Conservation (phyloP, 768 basidiomycete species). For the Cystofilobasidium ferigula region DNA sequence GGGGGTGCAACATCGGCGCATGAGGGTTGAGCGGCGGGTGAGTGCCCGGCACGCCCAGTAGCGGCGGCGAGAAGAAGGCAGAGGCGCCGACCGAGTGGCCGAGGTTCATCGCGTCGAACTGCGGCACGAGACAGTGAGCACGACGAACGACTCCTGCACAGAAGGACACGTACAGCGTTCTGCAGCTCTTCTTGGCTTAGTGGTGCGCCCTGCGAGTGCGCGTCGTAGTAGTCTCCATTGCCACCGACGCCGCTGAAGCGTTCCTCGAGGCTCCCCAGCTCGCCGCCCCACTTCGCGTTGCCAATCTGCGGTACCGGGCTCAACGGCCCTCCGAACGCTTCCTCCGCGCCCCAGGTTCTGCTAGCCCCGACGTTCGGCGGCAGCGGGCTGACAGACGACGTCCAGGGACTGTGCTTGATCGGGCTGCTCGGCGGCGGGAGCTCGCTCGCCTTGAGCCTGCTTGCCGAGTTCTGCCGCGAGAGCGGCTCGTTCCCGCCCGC, state of each 20-base stretch:
- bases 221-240: background rate
- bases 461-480: conserved; percentile 3
- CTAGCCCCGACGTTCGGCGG: background rate
- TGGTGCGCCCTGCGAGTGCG: background rate
- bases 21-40: background rate
- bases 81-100: background rate
- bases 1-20: background rate
- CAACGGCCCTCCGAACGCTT: conserved; percentile 12
- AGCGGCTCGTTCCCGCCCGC: background rate
- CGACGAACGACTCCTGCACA: background rate
- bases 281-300: too few species aligned
- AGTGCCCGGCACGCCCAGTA: background rate
- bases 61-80: background rate
- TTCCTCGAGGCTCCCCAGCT: background rate
- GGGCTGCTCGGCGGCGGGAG: conserved; percentile 17
- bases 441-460: background rate
- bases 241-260: background rate
- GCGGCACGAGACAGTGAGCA: background rate
- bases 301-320: background rate
- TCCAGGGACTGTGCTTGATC: conserved; percentile 4
- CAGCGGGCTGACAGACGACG: background rate
- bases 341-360: background rate
- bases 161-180: conserved; percentile 12
- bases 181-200: conserved; percentile 16
- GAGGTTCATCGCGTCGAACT: conserved; percentile 20